Base-by-base conservation (phyloP, 495 filamentous ascomycete species). In the Penicillium waksmanii region DNA sequence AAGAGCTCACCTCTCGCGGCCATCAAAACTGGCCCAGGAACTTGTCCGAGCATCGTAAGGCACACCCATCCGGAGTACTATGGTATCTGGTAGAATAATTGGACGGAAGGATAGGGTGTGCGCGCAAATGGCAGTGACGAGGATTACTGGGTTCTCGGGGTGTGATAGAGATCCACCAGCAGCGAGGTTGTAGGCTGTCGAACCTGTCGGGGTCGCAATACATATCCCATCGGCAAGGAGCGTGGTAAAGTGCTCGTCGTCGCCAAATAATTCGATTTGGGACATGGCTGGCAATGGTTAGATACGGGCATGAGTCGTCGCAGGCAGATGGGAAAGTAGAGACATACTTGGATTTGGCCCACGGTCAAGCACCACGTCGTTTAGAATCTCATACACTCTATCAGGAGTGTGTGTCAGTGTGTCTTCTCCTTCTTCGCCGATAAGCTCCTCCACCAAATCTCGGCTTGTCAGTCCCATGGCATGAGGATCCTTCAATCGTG, bases 1-100 rank as follows among this genome's bases (percentile, higher is more conserved):
- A 33, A 36, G 36, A 23, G 58, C 65, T 58, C 58, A 84, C 83
- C 92, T 86, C 73, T 96, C 91, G 67, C 92, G 85, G 10, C 95
- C 95, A 70, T 98, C 95, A 75, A 98, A 98, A 71, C 92, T 96
- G 38, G 93, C 96, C 96, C 96, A 98, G 49, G 88, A 92, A 60
- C 85, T 88, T 13, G 93, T 90, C 19, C 95, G 82, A 6, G 92
- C 90, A 73, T 96, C 88, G 68, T 96, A 97, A 0, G 95, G 95
- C 31, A 98, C 96, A 11, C 92, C 94, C 46, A 96, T 79, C 2
- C 95, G 86, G 53, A 98, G 79, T 1, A 98, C 91, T 54, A 97
- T 94, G 0, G 93, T 96, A 67, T 98, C 95, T 8, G 93, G 94
- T 2, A 98, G 80, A 59, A 98, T 93, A 68, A 98, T 93, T 7